Evolutionary conservation across 148 eudicot species (phyloP), one percentile per base, ranked within the genome.

Genomic region (Bassia scoparia): DNA sequence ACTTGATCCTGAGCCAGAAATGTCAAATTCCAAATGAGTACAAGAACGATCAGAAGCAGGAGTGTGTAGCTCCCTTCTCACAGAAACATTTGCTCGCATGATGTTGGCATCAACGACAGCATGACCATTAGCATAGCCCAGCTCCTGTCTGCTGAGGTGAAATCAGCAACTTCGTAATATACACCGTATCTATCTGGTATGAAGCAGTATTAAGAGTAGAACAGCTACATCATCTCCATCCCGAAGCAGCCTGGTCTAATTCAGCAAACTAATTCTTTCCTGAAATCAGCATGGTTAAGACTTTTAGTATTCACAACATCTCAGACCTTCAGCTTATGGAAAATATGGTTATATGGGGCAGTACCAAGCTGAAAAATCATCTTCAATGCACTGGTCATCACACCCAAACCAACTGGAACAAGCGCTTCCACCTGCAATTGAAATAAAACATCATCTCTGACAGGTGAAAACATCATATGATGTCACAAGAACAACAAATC

Each of bases 341-440:
- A 58, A 29, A 29, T 8, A 20, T 23, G 75, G 17, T 63, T 65
- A 35, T 37, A 34, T 4, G 11, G 52, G 23, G 26, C 21, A 67
- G 52, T 95, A 95, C 99, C 99, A 95, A 46, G 97, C 96, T 76
- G 94, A 10, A 76, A 95, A 95, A 80, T 95, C 99, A 79, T 95
- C 99, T 85, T 95, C 99, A 73, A 91, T 95, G 80, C 96, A 89
- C 72, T 91, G 91, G 70, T 91, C 99, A 81, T 95, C 99, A 80
- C 99, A 49, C 99, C 99, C 56, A 91, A 82, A 73, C 99, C 99
- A 69, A 87, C 88, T 62, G 89, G 89, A 78, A 95, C 88, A 72
- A 91, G 88, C 89, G 88, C 76, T 89, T 13, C 83, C 99, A 81
- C 99, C 99, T 94, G 84, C 75, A 79, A 75, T 71, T 38, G 56